These are phyloP conservation scores for Aureobasidium subglaciale DNA, from an alignment of 2,329 filamentous ascomycete species.

Conservation along the genomic window DNA sequence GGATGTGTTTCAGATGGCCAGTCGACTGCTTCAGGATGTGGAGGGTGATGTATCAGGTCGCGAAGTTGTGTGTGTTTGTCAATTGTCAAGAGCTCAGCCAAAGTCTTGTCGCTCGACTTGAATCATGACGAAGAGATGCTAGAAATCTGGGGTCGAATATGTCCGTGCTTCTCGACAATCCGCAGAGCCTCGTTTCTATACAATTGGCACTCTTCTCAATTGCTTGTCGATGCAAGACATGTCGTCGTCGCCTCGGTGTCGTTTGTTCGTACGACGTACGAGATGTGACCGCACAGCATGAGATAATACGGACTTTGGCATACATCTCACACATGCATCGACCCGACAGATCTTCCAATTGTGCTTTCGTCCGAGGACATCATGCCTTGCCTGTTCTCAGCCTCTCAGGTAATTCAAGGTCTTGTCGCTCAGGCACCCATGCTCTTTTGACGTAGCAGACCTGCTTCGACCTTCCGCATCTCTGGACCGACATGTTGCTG, in stretches of 20 bases:
- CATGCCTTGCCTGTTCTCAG: neutral
- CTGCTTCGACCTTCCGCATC: neutral
- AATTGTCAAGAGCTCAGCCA: neutral
- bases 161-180: neutral
- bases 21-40: no score
- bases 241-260: neutral
- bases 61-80: no score
- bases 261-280: neutral
- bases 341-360: neutral
- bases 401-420: neutral
- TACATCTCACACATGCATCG: no score
- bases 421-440: neutral
- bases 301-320: no score
- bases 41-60: no score
- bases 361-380: neutral
- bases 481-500: neutral
- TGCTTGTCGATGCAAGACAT: neutral
- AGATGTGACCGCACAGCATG: no score
- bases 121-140: constrained; percentile 10
- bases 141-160: neutral
- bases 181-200: neutral
- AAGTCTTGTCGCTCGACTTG: neutral
- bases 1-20: no score
- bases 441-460: neutral
- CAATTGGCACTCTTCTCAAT: neutral